Base-by-base conservation (phyloP, 805 yeast genomes). In the Sugiyamaella qingdaonensis region DNA sequence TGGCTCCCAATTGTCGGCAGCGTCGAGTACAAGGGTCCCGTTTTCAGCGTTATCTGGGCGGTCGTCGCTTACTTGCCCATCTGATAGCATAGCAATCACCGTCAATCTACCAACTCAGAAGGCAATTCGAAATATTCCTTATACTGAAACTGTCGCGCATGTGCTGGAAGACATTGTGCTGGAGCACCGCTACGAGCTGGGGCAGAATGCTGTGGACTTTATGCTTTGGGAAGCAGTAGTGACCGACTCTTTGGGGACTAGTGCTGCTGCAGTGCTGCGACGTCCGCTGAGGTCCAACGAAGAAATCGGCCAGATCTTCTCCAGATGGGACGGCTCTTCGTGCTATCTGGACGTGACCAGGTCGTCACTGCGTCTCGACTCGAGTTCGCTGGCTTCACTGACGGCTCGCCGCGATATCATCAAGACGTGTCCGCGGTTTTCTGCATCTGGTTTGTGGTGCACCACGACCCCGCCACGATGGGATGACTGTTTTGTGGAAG, bases 361-460 rank as follows among this genome's bases (percentile, higher is more conserved):
- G 24, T 48, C 63, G 21, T 48, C 58, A 3, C 42, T 58, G 36
- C 56, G 60, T 21, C 48, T 61, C 31, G 68, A 65, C 46, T 54
- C 51, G 31, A 55, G 48, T 31, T 64, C 68, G 32, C 54, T 65
- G 8, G 70, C 70, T 31, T 62, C 62, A n/a, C 54, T 67, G 14
- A 61, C 57, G 24, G 69, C 70, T 4, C 60, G 70, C 5, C 58
- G 70, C 4, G 70, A 65, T 50, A 57, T 66, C 54, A 52, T 64
- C 39, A 47, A 53, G 16, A 58, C 55, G 46, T 34, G 52, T 58
- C 36, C 51, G 43, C 11, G 53, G 46, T 32, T 60, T 56, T n/a
- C 48, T 10, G 19, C 32, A 10, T 18, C 52, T 32, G 41, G 29
- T 9, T 14, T 18, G 32, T 49, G 52, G 48, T 48, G 43, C 16